phyloP scores from a whole-genome alignment of 306 rosid genomes.

The Fagus crenata region DNA sequence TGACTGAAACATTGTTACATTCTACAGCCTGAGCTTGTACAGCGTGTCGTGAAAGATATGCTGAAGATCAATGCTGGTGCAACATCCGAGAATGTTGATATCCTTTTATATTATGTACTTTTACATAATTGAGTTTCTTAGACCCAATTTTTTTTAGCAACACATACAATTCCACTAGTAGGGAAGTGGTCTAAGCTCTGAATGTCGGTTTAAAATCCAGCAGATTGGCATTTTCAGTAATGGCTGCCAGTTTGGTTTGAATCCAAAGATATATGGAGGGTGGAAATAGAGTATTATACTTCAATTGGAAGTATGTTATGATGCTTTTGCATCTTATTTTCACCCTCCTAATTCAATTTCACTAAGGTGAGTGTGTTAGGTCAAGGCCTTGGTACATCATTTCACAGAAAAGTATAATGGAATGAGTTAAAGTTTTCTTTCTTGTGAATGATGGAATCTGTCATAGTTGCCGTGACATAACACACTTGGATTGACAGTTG shows the following conservation, averaged over 20 bases:
- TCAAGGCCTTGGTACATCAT: background rate
- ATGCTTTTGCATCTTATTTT: background rate
- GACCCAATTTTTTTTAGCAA: no score
- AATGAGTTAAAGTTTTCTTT: background rate
- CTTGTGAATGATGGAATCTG: background rate
- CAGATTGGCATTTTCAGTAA: background rate
- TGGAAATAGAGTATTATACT: background rate
- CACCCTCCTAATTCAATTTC: background rate
- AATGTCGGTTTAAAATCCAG: background rate
- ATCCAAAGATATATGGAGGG: background rate
- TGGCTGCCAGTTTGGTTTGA: background rate
- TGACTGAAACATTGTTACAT: constrained; percentile 18
- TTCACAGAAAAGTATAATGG: background rate
- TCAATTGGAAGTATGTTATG: background rate
- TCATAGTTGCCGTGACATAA: background rate
- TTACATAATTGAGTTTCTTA: constrained; percentile 5
- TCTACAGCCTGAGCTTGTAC: constrained; percentile 95
- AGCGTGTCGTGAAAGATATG: constrained; percentile 89
- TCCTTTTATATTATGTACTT: constrained; percentile 45
- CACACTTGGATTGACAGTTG: background rate
- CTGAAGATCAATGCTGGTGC: constrained; percentile 80
- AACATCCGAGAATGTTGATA: constrained; percentile 69
- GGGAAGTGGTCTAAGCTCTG: background rate
- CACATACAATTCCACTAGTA: background rate
- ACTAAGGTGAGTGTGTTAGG: background rate